Base-by-base conservation (phyloP, 192 early-diverging fungal genomes). In the Rhizoclosmatium globosum region DNA sequence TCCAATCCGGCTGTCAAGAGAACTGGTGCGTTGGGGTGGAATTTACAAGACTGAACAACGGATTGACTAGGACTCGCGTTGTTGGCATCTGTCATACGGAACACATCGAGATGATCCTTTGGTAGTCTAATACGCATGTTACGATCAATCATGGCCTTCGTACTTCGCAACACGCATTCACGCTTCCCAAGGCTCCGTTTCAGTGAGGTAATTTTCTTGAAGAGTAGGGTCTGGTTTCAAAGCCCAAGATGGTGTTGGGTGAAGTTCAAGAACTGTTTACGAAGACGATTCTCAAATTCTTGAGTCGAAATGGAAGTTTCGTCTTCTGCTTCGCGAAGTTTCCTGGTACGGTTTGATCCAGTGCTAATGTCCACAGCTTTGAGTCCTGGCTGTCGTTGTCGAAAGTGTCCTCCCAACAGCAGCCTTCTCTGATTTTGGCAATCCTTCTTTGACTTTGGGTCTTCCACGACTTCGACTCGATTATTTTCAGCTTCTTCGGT, bases 1-100 rank as follows among this genome's bases (percentile, higher is more conserved):
- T 99, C 97, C 38, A 94, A 86, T 4, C 97, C 95, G 2, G 92
- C 93, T 0, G 97, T 98, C 79, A 99, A 76, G 59, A 98, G 69
- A 38, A 98, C 94, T 56, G 92, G 92, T 9, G 94, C 92, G 58
- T 89, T 94, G 7, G 97, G 97, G 78, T 99, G 97, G 88, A 97
- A 99, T 73, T 89, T 82, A 2, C 95, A 80, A 19, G 87, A 85
- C 64, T 91, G 89, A 17, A 98, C 84, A 2, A 87, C 89, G 3
- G 87, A 78, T 87, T 93, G 78, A n/a, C 79, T 47, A 13, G 82
- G 74, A 19, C 71, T 67, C 79, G 84, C 82, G 61, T 92, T 89
- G 77, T 96, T 96, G 2, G 92, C 95, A 80, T 96, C 91, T 82
- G 91, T 93, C 77, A 94, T 58, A 48, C 93, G 88, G 11, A 90